Evolutionary conservation across 371 early-diverging fungal genomes (phyloP).

Genomic region (Entomophthora muscae): DNA sequence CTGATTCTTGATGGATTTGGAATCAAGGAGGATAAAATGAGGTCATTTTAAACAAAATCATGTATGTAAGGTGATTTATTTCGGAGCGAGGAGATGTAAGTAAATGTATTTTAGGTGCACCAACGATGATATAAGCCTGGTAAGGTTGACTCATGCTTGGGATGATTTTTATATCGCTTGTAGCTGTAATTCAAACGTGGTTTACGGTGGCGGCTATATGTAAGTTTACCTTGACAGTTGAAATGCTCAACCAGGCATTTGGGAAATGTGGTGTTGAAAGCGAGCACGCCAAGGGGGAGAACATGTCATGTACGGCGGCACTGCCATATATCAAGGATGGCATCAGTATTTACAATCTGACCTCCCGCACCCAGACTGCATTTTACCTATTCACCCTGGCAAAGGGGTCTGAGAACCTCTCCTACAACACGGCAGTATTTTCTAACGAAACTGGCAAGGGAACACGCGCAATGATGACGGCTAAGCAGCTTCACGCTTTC

Average conservation of each 20-base stretch:
- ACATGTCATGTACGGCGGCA: not conserved
- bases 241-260: not conserved
- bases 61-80: no score
- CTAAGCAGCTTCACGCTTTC: not conserved
- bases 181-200: no score
- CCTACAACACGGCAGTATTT: not conserved
- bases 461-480: not conserved
- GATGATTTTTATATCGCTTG: no score
- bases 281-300: not conserved
- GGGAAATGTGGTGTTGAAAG: not conserved
- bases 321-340: not conserved
- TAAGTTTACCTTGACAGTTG: no score
- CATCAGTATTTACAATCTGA: not conserved
- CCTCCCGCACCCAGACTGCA: not conserved
- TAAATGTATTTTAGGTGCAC: no score
- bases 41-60: no score
- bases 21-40: no score
- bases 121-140: no score
- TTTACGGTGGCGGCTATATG: no score
- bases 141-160: no score
- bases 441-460: not conserved
- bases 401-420: not conserved
- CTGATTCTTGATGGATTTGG: no score
- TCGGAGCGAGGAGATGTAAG: no score
- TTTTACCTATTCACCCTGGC: not conserved